Evolutionary conservation across 768 basidiomycete species (phyloP), one percentile per base, ranked within the genome.

Genomic region (Termitomyces heimii): DNA sequence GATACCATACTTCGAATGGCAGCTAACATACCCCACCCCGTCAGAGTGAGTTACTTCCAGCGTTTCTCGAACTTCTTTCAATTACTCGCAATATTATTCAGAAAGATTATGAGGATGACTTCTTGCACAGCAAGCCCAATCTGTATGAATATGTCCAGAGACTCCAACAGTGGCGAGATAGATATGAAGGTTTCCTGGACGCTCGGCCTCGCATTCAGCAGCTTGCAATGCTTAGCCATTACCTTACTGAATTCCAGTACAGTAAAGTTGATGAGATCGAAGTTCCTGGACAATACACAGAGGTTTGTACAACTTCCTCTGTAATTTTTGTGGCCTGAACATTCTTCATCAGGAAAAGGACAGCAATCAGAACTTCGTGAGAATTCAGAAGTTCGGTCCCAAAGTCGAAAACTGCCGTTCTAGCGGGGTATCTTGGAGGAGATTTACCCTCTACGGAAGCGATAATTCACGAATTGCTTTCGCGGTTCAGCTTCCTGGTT

Each of bases 191-290:
- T 58, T 71, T 84, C 53, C 78, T 99, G 12, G 95, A 98, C 66
- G 77, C 85, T 26, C 80, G 93, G 42, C 92, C 94, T 45, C 85
- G 88, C 37, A 71, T 87, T 44, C 94, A 96, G 64, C 84, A 92
- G 5, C 75, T 99, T 55, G 94, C 97, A 60, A 76, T 85, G 48
- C 76, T 92, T 43, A 94, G 92, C 62, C 94, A 95, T 71, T 97
- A 94, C 72, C 77, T 99, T 64, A 90, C 92, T 7, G 97, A 98
- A 71, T 99, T 98, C 78, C 96, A 98, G 63, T 94, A 98, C 70
- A 87, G 85, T 66, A 97, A 94, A 69, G 94, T 96, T 50, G 97
- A 98, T 61, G 96, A 99, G 61, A 92, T 99, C 39, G 95, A 99
- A 67, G 84, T 99, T 50, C 95, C 95, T n/a, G 97, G 97, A 7